phyloP scores from a whole-genome alignment of 345 rosid genomes.

The Eucalyptus curtisii region DNA sequence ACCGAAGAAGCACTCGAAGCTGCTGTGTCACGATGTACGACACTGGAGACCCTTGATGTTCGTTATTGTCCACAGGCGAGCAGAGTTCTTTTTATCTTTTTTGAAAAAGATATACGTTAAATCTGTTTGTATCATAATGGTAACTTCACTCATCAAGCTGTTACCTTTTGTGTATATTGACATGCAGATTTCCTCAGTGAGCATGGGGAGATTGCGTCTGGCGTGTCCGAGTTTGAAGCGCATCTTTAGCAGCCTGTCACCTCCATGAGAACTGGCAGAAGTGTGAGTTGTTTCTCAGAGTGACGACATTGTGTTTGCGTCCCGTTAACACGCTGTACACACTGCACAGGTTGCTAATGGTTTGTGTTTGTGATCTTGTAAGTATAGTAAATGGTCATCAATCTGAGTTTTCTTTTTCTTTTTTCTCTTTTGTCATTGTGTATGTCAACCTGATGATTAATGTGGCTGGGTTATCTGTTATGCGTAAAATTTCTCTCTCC shows the following conservation, averaged over 20 bases:
- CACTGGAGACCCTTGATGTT: slow-evolving; percentile 89
- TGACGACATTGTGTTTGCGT: neutral
- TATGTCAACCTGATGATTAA: neutral
- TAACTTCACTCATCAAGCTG: neutral
- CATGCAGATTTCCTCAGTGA: slow-evolving; percentile 46
- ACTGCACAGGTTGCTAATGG: neutral
- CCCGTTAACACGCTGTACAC: neutral
- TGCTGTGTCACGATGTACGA: slow-evolving; percentile 66
- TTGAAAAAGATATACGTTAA: neutral
- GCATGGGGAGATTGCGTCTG: slow-evolving; percentile 57
- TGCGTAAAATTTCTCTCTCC: neutral
- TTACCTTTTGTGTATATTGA: neutral
- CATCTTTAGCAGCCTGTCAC: slow-evolving; percentile 43
- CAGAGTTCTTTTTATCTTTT: neutral
- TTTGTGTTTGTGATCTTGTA: neutral
- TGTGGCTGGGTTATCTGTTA: neutral
- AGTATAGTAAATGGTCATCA: neutral
- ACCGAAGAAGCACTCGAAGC: slow-evolving; percentile 63
- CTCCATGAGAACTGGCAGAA: neutral
- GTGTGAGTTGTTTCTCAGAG: neutral
- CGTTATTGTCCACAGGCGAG: slow-evolving; percentile 90
- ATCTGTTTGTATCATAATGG: neutral
- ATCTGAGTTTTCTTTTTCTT: neutral
- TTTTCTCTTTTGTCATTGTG: neutral
- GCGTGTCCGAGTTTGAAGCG: slow-evolving; percentile 83